Evolutionary conservation across 2,329 filamentous ascomycete species (phyloP).

Genomic region (Botryotinia globosa): DNA sequence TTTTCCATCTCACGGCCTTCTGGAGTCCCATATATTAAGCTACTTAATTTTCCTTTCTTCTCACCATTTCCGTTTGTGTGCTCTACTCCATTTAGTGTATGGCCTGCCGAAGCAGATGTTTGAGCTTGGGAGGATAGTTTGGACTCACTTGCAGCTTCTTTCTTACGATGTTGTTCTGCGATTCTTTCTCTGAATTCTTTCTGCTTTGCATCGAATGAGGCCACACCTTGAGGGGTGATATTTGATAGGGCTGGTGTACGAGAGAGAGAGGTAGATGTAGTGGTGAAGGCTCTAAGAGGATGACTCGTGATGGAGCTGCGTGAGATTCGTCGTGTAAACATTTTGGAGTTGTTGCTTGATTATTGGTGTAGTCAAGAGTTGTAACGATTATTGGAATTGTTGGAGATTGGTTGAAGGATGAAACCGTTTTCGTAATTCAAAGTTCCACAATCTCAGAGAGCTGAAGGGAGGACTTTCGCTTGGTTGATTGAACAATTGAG

Average conservation of each 20-base stretch:
- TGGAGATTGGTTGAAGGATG: background rate
- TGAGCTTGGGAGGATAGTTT: slow-evolving; percentile 23
- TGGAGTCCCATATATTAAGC: slow-evolving; percentile 94
- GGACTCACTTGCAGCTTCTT: slow-evolving; percentile 76
- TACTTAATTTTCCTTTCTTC: slow-evolving; percentile 72
- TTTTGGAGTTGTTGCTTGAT: slow-evolving; percentile 20
- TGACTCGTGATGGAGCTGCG: slow-evolving; percentile 35
- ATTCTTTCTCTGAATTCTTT: slow-evolving; percentile 82
- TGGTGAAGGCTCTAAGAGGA: slow-evolving; percentile 55
- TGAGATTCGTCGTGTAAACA: slow-evolving; percentile 35
- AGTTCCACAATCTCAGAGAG: background rate
- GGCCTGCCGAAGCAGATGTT: slow-evolving; percentile 43
- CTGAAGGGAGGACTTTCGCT: background rate
- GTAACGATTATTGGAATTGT: background rate
- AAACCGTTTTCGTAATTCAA: background rate
- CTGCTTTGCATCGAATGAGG: slow-evolving; percentile 78
- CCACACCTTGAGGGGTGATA: slow-evolving; percentile 69
- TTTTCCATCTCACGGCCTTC: slow-evolving; percentile 92
- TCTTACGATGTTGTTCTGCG: slow-evolving; percentile 69
- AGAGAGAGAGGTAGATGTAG: slow-evolving; percentile 45
- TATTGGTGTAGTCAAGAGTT: background rate
- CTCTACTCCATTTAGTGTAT: slow-evolving; percentile 58
- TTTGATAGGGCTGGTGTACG: slow-evolving; percentile 77
- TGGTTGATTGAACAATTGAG: slow-evolving; percentile 7
- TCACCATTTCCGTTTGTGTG: slow-evolving; percentile 60